Percentiles rank a stretch among this genome's conserved stretches.
These are phyloP conservation scores for Carex parvula DNA, from an alignment of 176 grass and related monocot species.

Conservation along the genomic window DNA sequence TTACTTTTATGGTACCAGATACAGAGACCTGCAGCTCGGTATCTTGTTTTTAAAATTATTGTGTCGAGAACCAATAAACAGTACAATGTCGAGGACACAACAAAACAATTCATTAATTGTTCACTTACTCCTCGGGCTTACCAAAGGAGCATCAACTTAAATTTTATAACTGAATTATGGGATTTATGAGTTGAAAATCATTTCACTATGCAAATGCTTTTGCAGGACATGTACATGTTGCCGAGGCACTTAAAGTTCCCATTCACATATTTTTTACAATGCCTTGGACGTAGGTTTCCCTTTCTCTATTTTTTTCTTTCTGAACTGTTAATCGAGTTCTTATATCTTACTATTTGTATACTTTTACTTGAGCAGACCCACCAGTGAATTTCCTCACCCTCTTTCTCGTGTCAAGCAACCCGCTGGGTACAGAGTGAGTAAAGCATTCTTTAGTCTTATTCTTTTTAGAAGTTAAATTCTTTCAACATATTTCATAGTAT, in stretches of 20 bases:
- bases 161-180: slow-evolving; percentile 9
- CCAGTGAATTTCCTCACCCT: slow-evolving; percentile 74
- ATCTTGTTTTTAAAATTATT: not conserved
- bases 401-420: slow-evolving; percentile 75
- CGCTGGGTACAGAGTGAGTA: slow-evolving; percentile 76
- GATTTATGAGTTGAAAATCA: slow-evolving; percentile 20
- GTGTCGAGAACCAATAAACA: not conserved
- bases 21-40: not conserved
- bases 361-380: slow-evolving; percentile 46
- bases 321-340: not conserved
- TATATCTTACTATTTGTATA: slow-evolving; percentile 12
- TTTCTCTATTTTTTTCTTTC: not conserved
- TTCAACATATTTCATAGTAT: not conserved
- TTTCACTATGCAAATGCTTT: slow-evolving; percentile 32
- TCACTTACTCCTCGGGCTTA: not conserved
- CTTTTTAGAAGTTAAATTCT: not conserved
- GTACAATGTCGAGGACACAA: not conserved
- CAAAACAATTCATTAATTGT: not conserved
- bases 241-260: slow-evolving; percentile 68
- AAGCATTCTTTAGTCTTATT: not conserved
- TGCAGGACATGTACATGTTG: slow-evolving; percentile 78
- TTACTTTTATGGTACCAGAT: not conserved
- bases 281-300: slow-evolving; percentile 61
- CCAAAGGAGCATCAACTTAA: not conserved
- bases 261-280: slow-evolving; percentile 93